Base-by-base conservation (phyloP, 139 green algal genomes). In the Haematococcus lacustris region DNA sequence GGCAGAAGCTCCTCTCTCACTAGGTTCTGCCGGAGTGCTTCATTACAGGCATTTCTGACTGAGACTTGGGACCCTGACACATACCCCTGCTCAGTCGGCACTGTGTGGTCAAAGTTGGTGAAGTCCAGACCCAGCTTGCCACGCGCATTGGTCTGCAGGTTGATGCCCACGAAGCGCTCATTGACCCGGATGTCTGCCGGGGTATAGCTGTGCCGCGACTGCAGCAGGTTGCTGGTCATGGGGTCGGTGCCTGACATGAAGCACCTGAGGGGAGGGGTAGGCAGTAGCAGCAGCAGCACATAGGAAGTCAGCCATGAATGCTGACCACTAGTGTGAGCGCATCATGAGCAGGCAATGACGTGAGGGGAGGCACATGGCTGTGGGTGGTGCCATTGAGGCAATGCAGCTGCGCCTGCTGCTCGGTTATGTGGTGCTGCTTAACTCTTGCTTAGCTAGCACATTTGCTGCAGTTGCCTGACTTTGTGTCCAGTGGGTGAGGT, bases 181-280 rank as follows among this genome's bases (percentile, higher is more conserved):
- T 80, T 84, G 59, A 84, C 76, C 41, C 78, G 70, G 39, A 84
- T 77, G 70, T 84, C 78, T 13, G 13, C 26, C 0, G 74, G 66
- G 30, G 51, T 57, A 71, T 78, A 84, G 17, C 33, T 50, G 62
- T 82, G 68, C 4, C 63, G 77, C 1, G 71, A 71, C 67, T 82
- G 78, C 30, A 84, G 67, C 41, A 51, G 73, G 71, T 80, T 84
- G 71, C 64, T 76, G 37, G 78, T 84, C 74, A 80, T 84, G 59
- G 78, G 74, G 60, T 84, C 78, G 13, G 76, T 75, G 2, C 78
- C 78, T n/a, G 73, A 67, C 71, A 84, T 74, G 71, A 84, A 84
- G 70, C 74, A 73, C n/a, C 34, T 26, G 35, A 30, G 33, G 43
- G 9, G 17, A 9, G 53, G 21, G 23, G 33, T 9, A 30, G 4